Percentiles rank a stretch among this genome's conserved stretches.
These are phyloP conservation scores for Syzygium grande DNA, from an alignment of 345 rosid species.

Conservation along the genomic window DNA sequence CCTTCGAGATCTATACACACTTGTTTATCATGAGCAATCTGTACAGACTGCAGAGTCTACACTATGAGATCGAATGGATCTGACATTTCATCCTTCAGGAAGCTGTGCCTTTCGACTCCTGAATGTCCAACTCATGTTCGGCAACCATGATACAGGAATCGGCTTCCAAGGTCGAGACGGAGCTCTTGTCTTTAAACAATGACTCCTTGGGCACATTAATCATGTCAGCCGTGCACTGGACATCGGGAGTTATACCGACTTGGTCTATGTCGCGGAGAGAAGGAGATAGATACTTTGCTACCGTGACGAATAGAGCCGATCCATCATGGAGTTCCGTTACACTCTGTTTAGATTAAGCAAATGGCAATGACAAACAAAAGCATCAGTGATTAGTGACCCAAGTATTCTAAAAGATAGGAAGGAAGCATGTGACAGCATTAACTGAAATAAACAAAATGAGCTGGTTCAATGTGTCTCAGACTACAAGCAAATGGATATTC, in stretches of 20 bases:
- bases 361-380: neutral
- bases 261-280: constrained; percentile 80
- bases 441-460: neutral
- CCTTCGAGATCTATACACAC: neutral
- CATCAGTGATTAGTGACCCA: neutral
- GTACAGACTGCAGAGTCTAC: neutral
- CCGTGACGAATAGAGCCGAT: constrained; percentile 82
- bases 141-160: constrained; percentile 92
- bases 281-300: constrained; percentile 88
- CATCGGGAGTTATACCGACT: constrained; percentile 76
- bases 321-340: constrained; percentile 84
- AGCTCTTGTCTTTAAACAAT: constrained; percentile 28
- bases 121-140: constrained; percentile 69
- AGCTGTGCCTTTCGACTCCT: constrained; percentile 52
- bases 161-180: constrained; percentile 58
- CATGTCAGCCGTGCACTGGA: constrained; percentile 74
- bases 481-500: neutral
- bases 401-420: neutral
- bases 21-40: neutral
- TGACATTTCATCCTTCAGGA: constrained; percentile 26
- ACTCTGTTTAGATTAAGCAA: constrained; percentile 31
- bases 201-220: constrained; percentile 45
- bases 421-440: neutral
- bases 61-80: neutral
- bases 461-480: neutral